phyloP scores from a whole-genome alignment of 2,329 filamentous ascomycete genomes.

The Pseudogymnoascus verrucosus region DNA sequence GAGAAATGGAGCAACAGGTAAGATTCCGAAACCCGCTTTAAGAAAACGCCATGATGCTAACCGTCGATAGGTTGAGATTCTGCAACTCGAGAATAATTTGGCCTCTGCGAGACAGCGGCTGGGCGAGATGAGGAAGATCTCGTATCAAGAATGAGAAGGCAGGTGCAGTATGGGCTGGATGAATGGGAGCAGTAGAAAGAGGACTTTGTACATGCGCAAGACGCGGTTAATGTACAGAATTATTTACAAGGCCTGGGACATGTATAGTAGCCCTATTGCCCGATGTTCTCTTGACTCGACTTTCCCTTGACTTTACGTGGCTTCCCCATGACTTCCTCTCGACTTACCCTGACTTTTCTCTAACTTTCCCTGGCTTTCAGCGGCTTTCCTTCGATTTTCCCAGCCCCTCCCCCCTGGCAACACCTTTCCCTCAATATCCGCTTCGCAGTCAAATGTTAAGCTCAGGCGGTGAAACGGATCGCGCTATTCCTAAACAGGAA shows the following conservation, averaged over 20 bases:
- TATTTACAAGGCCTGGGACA: not conserved
- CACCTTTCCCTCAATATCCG: not conserved
- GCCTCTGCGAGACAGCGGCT: slow-evolving; percentile 70
- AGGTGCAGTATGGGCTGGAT: not conserved
- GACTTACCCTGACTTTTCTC: not conserved
- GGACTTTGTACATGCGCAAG: not conserved
- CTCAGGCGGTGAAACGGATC: not conserved
- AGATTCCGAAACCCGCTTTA: slow-evolving; percentile 26
- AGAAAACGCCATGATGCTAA: not conserved
- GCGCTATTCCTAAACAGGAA: not conserved
- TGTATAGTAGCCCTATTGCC: not conserved
- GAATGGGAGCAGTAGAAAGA: not conserved
- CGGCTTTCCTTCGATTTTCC: not conserved
- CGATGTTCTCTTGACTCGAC: not conserved
- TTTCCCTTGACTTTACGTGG: not conserved
- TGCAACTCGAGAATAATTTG: slow-evolving; percentile 86
- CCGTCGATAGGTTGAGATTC: slow-evolving; percentile 72
- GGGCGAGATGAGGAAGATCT: slow-evolving; percentile 74
- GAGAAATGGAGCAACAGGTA: slow-evolving; percentile 99
- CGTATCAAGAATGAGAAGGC: slow-evolving; percentile 25
- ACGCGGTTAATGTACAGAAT: not conserved
- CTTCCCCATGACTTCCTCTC: not conserved
- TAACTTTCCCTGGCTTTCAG: not conserved
- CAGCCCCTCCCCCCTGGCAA: not conserved
- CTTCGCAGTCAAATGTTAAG: not conserved